phyloP scores from a whole-genome alignment of 805 yeast genomes.

The Pichia pseudocactophila region DNA sequence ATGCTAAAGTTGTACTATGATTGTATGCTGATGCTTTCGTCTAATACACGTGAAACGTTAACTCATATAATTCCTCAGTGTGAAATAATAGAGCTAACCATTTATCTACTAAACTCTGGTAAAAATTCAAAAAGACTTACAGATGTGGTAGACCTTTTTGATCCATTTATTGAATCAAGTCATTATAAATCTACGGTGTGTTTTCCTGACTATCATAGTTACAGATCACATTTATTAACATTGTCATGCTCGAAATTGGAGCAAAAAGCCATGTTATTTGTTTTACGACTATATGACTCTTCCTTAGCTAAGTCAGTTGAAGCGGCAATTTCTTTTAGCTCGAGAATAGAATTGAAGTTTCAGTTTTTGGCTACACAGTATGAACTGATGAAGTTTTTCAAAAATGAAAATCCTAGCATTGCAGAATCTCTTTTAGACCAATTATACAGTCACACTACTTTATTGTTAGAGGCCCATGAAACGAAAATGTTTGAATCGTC shows the following conservation, averaged over 20 bases:
- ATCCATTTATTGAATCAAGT: constrained; percentile 9
- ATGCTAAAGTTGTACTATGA: too few species aligned
- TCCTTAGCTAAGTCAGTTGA: constrained; percentile 7
- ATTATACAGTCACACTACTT: constrained; percentile 11
- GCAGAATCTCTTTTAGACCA: constrained; percentile 6
- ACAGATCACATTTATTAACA: constrained; percentile 3
- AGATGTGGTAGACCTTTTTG: constrained; percentile 10
- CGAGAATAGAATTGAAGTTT: constrained; percentile 9
- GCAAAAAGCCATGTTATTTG: constrained; percentile 10
- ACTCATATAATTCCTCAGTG: not conserved
- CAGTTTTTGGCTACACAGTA: constrained; percentile 12
- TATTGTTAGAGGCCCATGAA: constrained; percentile 14
- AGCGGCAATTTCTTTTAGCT: constrained; percentile 7
- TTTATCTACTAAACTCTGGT: constrained; percentile 1
- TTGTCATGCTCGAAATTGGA: constrained; percentile 8
- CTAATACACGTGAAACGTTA: not conserved
- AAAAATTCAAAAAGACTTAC: not conserved
- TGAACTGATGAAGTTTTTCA: constrained; percentile 11
- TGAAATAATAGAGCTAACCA: constrained; percentile 1
- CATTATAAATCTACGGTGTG: not conserved
- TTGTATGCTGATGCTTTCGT: too few species aligned
- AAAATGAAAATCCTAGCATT: not conserved
- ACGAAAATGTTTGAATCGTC: constrained; percentile 34
- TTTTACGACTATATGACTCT: not conserved
- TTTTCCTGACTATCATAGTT: constrained; percentile 7